Base-by-base conservation (phyloP, 768 basidiomycete genomes). In the Termitomyces titanicus region DNA sequence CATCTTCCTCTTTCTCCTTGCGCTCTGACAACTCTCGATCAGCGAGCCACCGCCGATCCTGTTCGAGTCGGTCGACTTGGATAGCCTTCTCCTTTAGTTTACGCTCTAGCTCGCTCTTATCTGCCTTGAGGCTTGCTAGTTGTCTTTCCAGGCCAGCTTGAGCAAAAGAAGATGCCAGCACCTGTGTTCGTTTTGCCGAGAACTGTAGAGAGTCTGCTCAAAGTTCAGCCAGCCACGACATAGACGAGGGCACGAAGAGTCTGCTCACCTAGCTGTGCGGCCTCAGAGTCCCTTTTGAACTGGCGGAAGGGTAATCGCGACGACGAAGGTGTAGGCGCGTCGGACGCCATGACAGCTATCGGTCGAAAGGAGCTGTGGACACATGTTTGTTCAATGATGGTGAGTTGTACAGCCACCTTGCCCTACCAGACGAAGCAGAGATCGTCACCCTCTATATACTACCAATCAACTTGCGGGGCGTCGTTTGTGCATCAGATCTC, bases 121-220 rank as follows among this genome's bases (percentile, higher is more conserved):
- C 73, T 0, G 84, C 79, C 56, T 89, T 83, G 0, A 82, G 76
- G 3, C 84, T 72, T 9, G 83, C 70, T 1, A 92, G 76, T 58
- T 85, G 83, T n/a, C 89, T 73, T 62, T 91, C 88, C 17, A 91
- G 73, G 1, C 80, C 73, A 3, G 87, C 79, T 59, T 84, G 81
- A 2, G 82, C 71, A 61, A 89, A 75, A 50, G 81, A 78, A 0
- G 85, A 81, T 0, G 80, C 76, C 61, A 91, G 83, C 0, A 81
- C 78, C 59, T 85, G 82, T 0, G 79, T 64, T 11, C 87, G 79
- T 66, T 87, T 89, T 12, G 86, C 79, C 0, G 81, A 76, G 2
- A 84, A 85, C 35, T 81, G 74, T 42, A 87, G 83, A 2, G 85
- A 83, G 63, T 89, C 86, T 89, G 65, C 22, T 39, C 34, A 24